Base-by-base conservation (phyloP, 202 grass and related monocot species). In the Musa balbisiana region DNA sequence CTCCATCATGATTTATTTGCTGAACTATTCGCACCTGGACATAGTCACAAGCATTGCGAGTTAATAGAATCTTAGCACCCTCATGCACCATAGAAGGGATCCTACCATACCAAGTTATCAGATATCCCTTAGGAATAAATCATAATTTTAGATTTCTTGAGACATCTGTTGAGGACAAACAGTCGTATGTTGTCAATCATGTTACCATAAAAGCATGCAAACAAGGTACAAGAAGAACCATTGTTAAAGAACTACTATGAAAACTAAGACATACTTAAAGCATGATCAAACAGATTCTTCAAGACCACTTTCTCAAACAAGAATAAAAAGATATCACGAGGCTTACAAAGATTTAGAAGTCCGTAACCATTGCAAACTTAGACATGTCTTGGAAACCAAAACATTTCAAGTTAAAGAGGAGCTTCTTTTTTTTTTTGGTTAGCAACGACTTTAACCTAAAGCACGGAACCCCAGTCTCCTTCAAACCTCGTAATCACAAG, bases 1-100 rank as follows among this genome's bases (percentile, higher is more conserved):
- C 94, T 77, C 94, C 94, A 78, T 98, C 94, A 89, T 98, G 94
- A 81, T 94, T 98, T 86, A 98, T 98, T 83, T 98, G 94, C 69
- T 94, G 91, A 89, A 98, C 86, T 80, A 98, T 92, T 98, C 92
- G 91, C 64, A 94, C 94, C 95, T 98, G 79, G 52, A 80, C 79
- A 67, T 53, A 60, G 81, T 17, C 72, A 62, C 17, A 68, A 21
- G 51, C 2, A 59, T 5, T 19, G 29, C 8, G 16, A 67, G 11
- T 51, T 51, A 52, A 60, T 76, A 79, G 10, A 55, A 64, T 73
- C 9, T 64, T 14, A 70, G 24, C 16, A n/a, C 43, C 23, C 9
- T 67, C 53, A 1, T 1, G 8, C 55, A 68, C 23, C 24, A 43
- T 68, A 51, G 71, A 54, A n/a, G 3, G 9, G 51, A 54, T 73